phyloP scores from a whole-genome alignment of 1,139 yeast species.

The Pichia sp. region DNA sequence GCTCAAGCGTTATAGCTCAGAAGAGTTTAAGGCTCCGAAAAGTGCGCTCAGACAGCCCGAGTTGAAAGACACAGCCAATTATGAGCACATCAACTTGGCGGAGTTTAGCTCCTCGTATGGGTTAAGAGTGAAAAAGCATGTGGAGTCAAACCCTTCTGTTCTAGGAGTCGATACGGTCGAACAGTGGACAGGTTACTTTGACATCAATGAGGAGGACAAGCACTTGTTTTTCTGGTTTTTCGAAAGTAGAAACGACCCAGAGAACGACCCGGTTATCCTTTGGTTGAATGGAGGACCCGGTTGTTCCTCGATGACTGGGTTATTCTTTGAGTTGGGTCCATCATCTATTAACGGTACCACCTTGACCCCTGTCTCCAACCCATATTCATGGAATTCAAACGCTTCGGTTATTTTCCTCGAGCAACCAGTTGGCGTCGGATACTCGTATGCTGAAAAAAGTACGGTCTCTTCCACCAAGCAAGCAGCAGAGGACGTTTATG shows the following conservation, averaged over 20 bases:
- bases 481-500: conserved; percentile 76
- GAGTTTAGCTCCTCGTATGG: conserved; percentile 10
- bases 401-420: conserved; percentile 90
- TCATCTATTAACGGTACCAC: conserved; percentile 58
- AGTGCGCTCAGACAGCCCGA: conserved; percentile 8
- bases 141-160: conserved; percentile 24
- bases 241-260: conserved; percentile 86
- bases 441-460: conserved; percentile 53
- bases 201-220: conserved; percentile 76
- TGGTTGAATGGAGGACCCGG: conserved; percentile 96
- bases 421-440: conserved; percentile 94
- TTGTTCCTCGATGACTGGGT: conserved; percentile 85
- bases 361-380: conserved; percentile 69
- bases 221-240: conserved; percentile 85
- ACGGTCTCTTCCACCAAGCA: conserved; percentile 58
- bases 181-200: conserved; percentile 86
- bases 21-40: conserved; percentile 3
- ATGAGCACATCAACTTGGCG: conserved; percentile 4
- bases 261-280: conserved; percentile 74
- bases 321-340: conserved; percentile 88
- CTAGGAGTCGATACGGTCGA: conserved; percentile 59
- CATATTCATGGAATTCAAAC: conserved; percentile 81
- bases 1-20: background rate
- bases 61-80: background rate
- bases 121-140: conserved; percentile 24